Percentiles rank a stretch among this genome's conserved stretches.
These are phyloP conservation scores for Clarireedia monteithiana DNA, from an alignment of 2,329 filamentous ascomycete species.

Conservation along the genomic window DNA sequence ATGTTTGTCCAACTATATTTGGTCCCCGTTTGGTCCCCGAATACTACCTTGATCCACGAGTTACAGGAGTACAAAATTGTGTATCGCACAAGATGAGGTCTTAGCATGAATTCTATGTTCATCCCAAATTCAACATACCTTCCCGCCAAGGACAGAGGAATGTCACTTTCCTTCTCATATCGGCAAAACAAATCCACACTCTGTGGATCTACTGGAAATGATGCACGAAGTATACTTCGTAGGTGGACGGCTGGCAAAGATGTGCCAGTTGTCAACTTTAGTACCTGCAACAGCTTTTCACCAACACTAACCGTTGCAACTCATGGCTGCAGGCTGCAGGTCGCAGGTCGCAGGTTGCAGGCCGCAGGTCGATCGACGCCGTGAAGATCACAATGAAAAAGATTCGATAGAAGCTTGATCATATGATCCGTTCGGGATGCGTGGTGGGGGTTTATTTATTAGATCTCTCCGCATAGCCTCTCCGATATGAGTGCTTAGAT, in stretches of 20 bases:
- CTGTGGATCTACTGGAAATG: background rate
- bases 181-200: too few species aligned
- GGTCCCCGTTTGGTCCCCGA: constrained; percentile 6
- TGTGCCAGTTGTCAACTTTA: constrained; percentile 1
- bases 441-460: too few species aligned
- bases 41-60: background rate
- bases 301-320: background rate
- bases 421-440: background rate
- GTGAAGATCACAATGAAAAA: background rate
- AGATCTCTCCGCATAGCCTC: too few species aligned
- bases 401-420: background rate
- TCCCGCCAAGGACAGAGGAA: background rate
- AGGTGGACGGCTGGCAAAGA: background rate
- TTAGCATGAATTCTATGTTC: too few species aligned
- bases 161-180: too few species aligned
- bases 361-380: background rate
- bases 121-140: too few species aligned
- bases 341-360: background rate
- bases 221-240: too few species aligned
- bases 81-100: too few species aligned
- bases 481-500: too few species aligned
- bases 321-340: too few species aligned
- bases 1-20: background rate
- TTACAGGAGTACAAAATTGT: background rate
- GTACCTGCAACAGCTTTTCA: background rate